These are phyloP conservation scores for Samsoniella hepiali DNA, from an alignment of 2,329 filamentous ascomycete genomes.

Conservation along the genomic window DNA sequence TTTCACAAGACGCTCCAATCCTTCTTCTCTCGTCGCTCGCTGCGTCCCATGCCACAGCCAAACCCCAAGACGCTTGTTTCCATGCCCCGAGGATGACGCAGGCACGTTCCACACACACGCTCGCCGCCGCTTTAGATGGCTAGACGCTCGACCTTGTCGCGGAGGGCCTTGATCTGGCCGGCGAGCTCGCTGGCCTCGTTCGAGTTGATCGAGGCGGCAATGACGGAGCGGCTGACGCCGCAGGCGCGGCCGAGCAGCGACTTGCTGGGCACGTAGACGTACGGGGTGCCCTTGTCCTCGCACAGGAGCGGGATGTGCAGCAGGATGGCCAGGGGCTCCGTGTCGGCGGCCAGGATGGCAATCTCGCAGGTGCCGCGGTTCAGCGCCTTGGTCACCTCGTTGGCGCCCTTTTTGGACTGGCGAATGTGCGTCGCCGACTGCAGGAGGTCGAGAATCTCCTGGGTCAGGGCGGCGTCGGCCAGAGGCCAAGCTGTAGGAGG, in stretches of 20 bases:
- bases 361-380: conserved; percentile 90
- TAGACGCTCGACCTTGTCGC: conserved; percentile 93
- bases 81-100: too few relatives aligned
- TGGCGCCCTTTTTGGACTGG: conserved; percentile 86
- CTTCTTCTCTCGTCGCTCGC: background rate
- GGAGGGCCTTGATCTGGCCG: conserved; percentile 81
- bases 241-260: conserved; percentile 84
- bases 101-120: too few relatives aligned
- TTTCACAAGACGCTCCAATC: conserved; percentile 9
- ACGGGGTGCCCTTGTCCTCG: conserved; percentile 68
- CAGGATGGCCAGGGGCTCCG: conserved; percentile 78
- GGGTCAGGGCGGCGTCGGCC: conserved; percentile 69
- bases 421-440: conserved; percentile 65
- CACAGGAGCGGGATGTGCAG: conserved; percentile 85
- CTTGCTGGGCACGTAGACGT: conserved; percentile 74
- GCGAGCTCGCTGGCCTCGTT: conserved; percentile 88
- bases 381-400: conserved; percentile 80
- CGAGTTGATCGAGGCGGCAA: conserved; percentile 82
- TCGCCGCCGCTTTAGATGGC: conserved; percentile 65
- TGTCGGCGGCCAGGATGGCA: conserved; percentile 86
- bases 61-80: background rate
- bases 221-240: conserved; percentile 84
- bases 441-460: conserved; percentile 79
- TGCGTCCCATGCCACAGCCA: background rate
- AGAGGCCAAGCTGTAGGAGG: conserved; percentile 59